Evolutionary conservation across 345 rosid species (phyloP), one percentile per base, ranked within the genome.

Genomic region (Euclidium syriacum): DNA sequence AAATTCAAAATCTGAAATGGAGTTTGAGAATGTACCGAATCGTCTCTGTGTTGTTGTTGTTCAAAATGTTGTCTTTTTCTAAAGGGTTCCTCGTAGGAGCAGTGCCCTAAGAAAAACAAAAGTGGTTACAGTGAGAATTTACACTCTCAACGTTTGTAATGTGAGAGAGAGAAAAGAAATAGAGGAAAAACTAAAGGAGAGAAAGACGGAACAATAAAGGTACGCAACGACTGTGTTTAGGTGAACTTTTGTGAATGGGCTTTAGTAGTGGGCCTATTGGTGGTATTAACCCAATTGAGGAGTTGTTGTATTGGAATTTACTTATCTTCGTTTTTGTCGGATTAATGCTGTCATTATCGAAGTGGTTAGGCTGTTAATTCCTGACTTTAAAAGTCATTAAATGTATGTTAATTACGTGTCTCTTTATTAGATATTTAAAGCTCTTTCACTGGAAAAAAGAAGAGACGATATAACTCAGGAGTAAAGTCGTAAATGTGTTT

Each of bases 111-210:
- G 59, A 54, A 25, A 29, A 9, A 8, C 18, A 55, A 63, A 63
- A 56, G 70, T 57, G 39, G 75, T 71, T 47, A 62, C 58, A 62
- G 70, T 49, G 29, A 56, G 53, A 49, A 71, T 12, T 44, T 14
- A 68, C 64, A 49, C 47, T 36, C 74, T 49, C 74, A 62, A 69
- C 55, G 64, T 47, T 38, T 25, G 62, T 43, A 60, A 42, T 34
- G 70, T 32, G 70, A 24, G 68, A 52, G 63, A 62, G 74, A 59
- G 60, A 57, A 10, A 66, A 59, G 60, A 57, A 10, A 66, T 22
- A 44, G 8, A 2, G 19, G 26, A 25, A 3, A 49, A 19, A 10
- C 2, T 10, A 23, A 49, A 20, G 6, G 24, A 40, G 41, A 19
- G 32, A 41, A 24, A 20, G 22, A 44, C n/a, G 39, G 15, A 51